A percentile compares a stretch with the other conserved stretches of the same genome.
Conservation (phyloP, 2,329 filamentous ascomycete genomes). For the Fusarium guadeloupense region DNA sequence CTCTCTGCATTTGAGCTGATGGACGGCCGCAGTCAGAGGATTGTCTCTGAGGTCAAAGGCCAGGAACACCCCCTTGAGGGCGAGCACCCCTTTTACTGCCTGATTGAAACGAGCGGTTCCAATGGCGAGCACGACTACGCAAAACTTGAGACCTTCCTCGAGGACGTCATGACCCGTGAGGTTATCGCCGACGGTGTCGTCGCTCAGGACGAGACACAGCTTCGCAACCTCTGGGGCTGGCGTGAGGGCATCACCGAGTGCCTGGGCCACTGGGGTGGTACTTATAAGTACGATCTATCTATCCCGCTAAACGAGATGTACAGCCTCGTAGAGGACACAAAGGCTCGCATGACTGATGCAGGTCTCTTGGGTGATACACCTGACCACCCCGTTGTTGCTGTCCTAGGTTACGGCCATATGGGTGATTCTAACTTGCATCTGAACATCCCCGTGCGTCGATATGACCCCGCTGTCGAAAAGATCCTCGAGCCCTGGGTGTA, state of each 20-base stretch:
- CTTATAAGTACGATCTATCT: slow-evolving; percentile 98
- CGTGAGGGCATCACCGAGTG: slow-evolving; percentile 93
- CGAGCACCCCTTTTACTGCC: slow-evolving; percentile 92
- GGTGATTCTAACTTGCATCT: slow-evolving; percentile 95
- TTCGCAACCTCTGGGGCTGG: slow-evolving; percentile 86
- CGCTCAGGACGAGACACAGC: slow-evolving; percentile 92
- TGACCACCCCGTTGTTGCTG: slow-evolving; percentile 81
- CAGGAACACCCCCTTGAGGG: slow-evolving; percentile 83
- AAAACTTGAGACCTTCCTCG: slow-evolving; percentile 90
- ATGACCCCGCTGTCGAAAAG: slow-evolving; percentile 88
- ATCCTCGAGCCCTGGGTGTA: slow-evolving; percentile 94
- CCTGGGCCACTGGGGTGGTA: slow-evolving; percentile 88
- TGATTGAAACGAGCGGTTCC: slow-evolving; percentile 95
- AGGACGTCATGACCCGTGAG: slow-evolving; percentile 88
- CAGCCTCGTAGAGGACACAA: slow-evolving; percentile 84
- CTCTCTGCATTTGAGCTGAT: slow-evolving; percentile 98
- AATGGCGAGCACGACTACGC: slow-evolving; percentile 92
- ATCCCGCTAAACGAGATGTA: slow-evolving; percentile 92
- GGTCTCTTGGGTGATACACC: slow-evolving; percentile 82
- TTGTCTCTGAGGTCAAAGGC: slow-evolving; percentile 78
- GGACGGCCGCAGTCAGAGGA: slow-evolving; percentile 83
- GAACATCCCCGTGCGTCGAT: slow-evolving; percentile 84
- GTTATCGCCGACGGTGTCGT: slow-evolving; percentile 90
- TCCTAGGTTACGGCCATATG: slow-evolving; percentile 99
- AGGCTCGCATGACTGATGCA: slow-evolving; percentile 74